These are phyloP conservation scores for Marasmius fiardii DNA, from an alignment of 1,284 basidiomycete genomes.

Conservation along the genomic window DNA sequence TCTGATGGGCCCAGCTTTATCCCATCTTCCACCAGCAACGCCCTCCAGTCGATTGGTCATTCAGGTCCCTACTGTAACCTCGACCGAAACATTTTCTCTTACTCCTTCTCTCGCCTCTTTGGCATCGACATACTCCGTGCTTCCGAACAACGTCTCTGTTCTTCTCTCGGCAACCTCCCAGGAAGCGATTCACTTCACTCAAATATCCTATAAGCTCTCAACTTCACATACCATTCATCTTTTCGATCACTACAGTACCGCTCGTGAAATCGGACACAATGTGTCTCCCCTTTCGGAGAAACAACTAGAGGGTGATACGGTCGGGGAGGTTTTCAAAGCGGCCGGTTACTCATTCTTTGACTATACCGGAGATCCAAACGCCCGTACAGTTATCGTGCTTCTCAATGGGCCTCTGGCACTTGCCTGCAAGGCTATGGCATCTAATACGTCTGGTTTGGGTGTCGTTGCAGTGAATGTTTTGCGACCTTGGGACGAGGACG, in stretches of 20 bases:
- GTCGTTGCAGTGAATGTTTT: constrained; percentile 71
- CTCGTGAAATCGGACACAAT: constrained; percentile 65
- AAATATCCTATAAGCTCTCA: constrained; percentile 61
- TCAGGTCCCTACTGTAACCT: constrained; percentile 72
- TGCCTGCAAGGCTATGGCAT: constrained; percentile 48
- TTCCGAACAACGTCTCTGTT: constrained; percentile 73
- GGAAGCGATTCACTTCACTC: constrained; percentile 72
- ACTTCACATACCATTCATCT: constrained; percentile 71
- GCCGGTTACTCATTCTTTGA: constrained; percentile 67
- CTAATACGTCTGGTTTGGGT: constrained; percentile 46
- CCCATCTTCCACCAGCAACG: constrained; percentile 60
- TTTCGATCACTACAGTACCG: constrained; percentile 71
- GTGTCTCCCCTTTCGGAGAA: constrained; percentile 32
- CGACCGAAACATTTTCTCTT: constrained; percentile 63
- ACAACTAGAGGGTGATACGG: constrained; percentile 25
- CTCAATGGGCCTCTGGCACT: constrained; percentile 71
- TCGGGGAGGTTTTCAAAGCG: constrained; percentile 46
- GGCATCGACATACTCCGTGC: constrained; percentile 51
- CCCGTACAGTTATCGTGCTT: constrained; percentile 57
- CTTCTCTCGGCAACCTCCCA: constrained; percentile 80
- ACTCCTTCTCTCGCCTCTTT: constrained; percentile 73
- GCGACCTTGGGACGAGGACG: constrained; percentile 70
- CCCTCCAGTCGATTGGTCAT: constrained; percentile 66
- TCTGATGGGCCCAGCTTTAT: constrained; percentile 72
- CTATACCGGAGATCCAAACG: constrained; percentile 58